Evolutionary conservation across 805 yeast species (phyloP).

Genomic region (Cyberlindnera xylosilytica): DNA sequence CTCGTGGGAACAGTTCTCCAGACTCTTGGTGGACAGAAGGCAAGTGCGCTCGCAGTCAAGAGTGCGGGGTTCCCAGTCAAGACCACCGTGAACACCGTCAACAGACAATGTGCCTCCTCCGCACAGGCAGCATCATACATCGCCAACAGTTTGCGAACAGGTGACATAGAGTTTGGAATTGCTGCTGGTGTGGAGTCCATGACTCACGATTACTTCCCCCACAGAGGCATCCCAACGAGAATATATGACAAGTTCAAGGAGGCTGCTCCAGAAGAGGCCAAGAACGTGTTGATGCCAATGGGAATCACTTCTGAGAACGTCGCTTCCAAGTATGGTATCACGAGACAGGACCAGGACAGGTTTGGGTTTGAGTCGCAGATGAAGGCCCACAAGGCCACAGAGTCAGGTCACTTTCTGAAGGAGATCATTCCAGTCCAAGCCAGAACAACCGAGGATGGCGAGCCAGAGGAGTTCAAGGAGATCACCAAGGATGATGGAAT

Average conservation of each 20-base stretch:
- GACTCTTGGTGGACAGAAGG: constrained; percentile 87
- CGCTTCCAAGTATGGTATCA: constrained; percentile 56
- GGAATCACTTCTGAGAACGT: constrained; percentile 91
- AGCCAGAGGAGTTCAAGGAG: constrained; percentile 51
- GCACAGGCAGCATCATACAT: constrained; percentile 82
- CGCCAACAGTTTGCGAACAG: constrained; percentile 74
- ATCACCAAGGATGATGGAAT: constrained; percentile 72
- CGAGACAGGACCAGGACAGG: constrained; percentile 71
- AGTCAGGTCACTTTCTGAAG: constrained; percentile 66
- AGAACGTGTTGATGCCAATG: constrained; percentile 85
- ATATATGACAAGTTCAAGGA: constrained; percentile 30
- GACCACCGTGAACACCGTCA: constrained; percentile 72
- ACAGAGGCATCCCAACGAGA: constrained; percentile 55
- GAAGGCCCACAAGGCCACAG: constrained; percentile 77
- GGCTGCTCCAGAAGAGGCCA: constrained; percentile 40
- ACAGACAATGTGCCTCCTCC: constrained; percentile 91
- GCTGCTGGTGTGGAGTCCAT: constrained; percentile 88
- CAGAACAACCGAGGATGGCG: constrained; percentile 47
- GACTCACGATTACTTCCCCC: constrained; percentile 77
- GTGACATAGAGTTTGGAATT: constrained; percentile 84
- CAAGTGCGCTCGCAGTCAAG: constrained; percentile 82
- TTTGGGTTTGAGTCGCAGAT: constrained; percentile 81
- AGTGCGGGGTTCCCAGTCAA: constrained; percentile 83
- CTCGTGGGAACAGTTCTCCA: constrained; percentile 85
- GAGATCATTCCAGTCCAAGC: constrained; percentile 80